Conservation (phyloP, 306 rosid genomes). For the Castanea crenata region DNA sequence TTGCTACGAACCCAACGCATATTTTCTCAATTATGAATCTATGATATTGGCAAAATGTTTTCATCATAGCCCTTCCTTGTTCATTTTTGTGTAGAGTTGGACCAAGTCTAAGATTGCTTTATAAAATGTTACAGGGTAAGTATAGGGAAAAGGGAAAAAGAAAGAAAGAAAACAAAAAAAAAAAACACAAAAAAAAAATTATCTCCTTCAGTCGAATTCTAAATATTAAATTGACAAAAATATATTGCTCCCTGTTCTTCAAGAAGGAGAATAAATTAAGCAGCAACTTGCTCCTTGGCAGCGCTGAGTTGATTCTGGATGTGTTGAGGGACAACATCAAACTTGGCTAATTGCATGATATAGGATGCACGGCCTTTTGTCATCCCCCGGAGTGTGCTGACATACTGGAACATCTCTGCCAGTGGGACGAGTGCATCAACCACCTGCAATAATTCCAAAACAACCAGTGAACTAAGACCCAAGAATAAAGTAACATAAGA, state of each 20-base stretch:
- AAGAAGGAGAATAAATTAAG: slow-evolving; percentile 41
- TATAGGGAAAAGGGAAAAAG: background rate
- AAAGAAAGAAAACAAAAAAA: background rate
- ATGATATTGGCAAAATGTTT: background rate
- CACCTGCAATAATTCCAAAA: slow-evolving; percentile 51
- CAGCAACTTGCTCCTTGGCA: slow-evolving; percentile 80
- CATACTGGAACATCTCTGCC: slow-evolving; percentile 97
- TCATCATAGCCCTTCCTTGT: background rate
- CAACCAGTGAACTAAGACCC: background rate
- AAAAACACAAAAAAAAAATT: background rate
- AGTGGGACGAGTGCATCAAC: slow-evolving; percentile 89
- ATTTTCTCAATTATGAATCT: background rate
- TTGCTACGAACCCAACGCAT: background rate
- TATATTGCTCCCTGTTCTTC: slow-evolving; percentile 2
- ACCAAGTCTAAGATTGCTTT: background rate
- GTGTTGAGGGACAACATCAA: slow-evolving; percentile 95
- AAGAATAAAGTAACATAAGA: slow-evolving; percentile 4
- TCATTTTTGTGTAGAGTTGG: background rate
- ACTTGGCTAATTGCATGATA: slow-evolving; percentile 84
- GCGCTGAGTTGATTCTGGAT: slow-evolving; percentile 79
- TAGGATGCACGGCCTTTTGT: slow-evolving; percentile 98
- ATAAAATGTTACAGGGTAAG: slow-evolving; percentile 3
- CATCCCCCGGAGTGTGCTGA: slow-evolving; percentile 92
- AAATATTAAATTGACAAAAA: slow-evolving; percentile 3
- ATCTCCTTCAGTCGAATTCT: slow-evolving; percentile 14